Conservation (phyloP, 1,139 yeast genomes). For the Magnusiomyces magnusii region DNA sequence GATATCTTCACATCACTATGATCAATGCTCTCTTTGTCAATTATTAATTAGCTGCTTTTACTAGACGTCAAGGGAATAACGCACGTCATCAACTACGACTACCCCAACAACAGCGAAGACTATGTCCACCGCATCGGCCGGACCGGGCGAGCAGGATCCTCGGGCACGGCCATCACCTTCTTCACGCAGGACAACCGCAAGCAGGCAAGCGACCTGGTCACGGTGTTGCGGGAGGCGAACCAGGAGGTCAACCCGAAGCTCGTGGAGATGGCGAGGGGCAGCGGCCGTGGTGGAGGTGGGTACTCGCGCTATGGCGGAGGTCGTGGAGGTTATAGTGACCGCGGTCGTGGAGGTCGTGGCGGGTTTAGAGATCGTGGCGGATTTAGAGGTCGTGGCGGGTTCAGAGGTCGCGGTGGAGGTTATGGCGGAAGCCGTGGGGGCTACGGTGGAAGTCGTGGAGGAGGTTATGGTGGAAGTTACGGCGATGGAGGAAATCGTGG, state of each 20-base stretch:
- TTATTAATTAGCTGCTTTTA: too few relatives aligned
- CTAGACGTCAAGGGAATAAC: conserved; percentile 99
- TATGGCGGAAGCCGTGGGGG: too few relatives aligned
- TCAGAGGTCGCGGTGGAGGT: conserved; percentile 42
- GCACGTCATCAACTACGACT: conserved; percentile 93
- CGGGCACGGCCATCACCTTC: conserved; percentile 97
- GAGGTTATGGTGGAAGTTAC: too few relatives aligned
- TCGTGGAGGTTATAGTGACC: too few relatives aligned
- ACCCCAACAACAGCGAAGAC: conserved; percentile 96
- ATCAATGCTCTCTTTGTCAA: too few relatives aligned
- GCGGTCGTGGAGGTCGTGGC: conserved; percentile 52
- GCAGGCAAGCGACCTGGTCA: conserved; percentile 80
- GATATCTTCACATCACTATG: too few relatives aligned
- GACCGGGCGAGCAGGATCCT: conserved; percentile 99
- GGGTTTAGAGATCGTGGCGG: conserved; percentile 47
- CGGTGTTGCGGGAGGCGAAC: conserved; percentile 87
- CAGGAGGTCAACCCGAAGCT: conserved; percentile 94
- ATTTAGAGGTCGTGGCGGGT: conserved; percentile 43
- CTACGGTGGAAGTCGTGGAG: too few relatives aligned
- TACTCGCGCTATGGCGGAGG: conserved; percentile 48
- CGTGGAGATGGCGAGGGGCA: conserved; percentile 70
- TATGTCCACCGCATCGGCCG: conserved; percentile 99
- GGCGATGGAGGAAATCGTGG: too few relatives aligned
- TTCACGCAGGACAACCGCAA: conserved; percentile 94
- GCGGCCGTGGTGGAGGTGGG: conserved; percentile 31